Conservation (phyloP, 2,329 filamentous ascomycete species). For the Gremmenia infestans region DNA sequence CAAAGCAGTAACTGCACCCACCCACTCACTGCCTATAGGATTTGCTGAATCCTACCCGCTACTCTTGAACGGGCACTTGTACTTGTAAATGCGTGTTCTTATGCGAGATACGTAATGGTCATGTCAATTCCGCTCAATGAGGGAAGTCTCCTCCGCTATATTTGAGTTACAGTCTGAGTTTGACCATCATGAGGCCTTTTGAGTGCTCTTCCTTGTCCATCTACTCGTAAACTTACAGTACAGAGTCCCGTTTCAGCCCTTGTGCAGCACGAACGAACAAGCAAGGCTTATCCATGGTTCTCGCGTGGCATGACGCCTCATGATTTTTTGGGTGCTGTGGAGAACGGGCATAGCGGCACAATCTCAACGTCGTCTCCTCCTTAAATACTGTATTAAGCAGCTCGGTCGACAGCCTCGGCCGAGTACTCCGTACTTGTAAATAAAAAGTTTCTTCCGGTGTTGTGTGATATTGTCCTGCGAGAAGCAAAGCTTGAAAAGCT, state of each 20-base stretch:
- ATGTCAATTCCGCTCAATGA: too few species aligned
- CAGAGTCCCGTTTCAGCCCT: not conserved
- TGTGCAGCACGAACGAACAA: not conserved
- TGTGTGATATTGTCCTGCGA: not conserved
- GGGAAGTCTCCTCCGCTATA: too few species aligned
- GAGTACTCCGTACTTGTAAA: not conserved
- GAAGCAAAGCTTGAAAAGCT: not conserved
- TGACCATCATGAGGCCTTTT: not conserved
- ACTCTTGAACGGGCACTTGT: too few species aligned
- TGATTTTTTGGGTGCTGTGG: not conserved
- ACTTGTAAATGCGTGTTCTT: too few species aligned
- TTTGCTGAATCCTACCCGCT: too few species aligned
- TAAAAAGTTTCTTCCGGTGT: not conserved
- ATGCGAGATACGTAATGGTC: too few species aligned
- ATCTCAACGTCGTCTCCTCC: not conserved
- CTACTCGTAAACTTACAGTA: not conserved
- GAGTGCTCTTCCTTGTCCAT: not conserved
- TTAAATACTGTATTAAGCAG: not conserved
- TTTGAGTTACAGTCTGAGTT: too few species aligned
- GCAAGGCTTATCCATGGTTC: slow-evolving; percentile 11
- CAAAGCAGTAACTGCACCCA: too few species aligned
- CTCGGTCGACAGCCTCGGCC: not conserved
- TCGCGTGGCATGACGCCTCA: slow-evolving; percentile 6
- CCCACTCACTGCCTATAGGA: too few species aligned
- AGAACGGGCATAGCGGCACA: slow-evolving; percentile 1